These are phyloP conservation scores for Colletotrichum sp. DNA, from an alignment of 2,329 filamentous ascomycete genomes.

Conservation along the genomic window DNA sequence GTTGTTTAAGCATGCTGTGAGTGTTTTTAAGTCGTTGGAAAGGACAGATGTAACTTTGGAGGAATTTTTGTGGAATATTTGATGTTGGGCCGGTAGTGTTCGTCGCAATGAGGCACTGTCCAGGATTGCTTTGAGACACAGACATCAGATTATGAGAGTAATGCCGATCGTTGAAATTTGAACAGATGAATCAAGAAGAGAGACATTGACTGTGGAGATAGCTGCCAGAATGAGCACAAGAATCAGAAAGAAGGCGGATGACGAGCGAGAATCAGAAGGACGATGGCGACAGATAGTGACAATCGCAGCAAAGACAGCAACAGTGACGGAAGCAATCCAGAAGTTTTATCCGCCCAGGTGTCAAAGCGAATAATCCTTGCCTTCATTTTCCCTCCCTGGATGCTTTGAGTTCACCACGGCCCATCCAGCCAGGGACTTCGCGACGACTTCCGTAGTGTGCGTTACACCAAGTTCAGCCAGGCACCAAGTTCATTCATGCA, in stretches of 20 bases:
- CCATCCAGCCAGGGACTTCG: neutral
- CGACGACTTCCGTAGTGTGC: neutral
- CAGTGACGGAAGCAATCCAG: no score
- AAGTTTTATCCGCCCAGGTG: neutral
- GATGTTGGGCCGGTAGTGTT: neutral
- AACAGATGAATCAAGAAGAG: no score
- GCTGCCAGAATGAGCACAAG: no score
- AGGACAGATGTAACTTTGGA: neutral
- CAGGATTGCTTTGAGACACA: no score
- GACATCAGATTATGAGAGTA: no score
- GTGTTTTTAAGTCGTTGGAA: rapidly evolving
- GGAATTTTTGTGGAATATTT: neutral
- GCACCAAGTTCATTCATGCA: neutral
- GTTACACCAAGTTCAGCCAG: neutral
- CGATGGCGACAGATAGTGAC: no score
- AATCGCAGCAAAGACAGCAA: no score
- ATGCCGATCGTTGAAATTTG: no score
- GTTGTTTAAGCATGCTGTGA: neutral
- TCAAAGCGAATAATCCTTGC: rapidly evolving
- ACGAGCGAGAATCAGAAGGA: no score
- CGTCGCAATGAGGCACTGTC: no score
- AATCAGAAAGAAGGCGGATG: no score
- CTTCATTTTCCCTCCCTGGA: neutral
- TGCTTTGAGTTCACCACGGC: neutral
- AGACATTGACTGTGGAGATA: no score